phyloP scores from a whole-genome alignment of 495 filamentous ascomycete species.

The Polyplosphaeria fusca region DNA sequence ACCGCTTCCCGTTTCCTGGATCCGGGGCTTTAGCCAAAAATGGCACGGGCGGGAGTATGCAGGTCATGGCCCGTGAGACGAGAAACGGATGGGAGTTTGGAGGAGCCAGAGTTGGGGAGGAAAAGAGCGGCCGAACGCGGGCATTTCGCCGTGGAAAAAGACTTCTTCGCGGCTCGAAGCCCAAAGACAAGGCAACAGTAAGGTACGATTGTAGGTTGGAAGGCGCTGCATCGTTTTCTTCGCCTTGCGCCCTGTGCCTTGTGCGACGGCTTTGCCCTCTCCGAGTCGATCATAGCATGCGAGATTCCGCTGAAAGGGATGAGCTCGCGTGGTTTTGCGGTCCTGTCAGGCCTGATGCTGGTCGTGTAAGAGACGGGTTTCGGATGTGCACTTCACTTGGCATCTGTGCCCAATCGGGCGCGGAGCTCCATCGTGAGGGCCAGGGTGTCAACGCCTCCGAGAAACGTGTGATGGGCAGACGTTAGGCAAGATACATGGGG shows the following conservation, averaged over 20 bases:
- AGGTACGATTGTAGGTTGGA: no score
- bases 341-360: neutral
- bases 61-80: neutral
- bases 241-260: neutral
- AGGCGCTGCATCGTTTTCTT: neutral
- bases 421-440: no score
- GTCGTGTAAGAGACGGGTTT: constrained; percentile 16
- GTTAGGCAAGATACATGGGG: no score
- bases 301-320: neutral
- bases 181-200: no score
- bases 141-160: no score
- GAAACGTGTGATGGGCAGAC: no score
- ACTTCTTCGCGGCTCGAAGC: no score
- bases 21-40: neutral
- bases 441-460: no score
- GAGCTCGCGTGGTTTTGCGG: neutral
- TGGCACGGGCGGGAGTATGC: neutral
- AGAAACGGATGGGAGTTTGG: neutral
- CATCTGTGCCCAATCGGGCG: no score
- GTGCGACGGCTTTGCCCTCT: neutral
- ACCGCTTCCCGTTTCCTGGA: neutral
- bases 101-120: neutral
- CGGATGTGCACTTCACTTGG: constrained; percentile 4
- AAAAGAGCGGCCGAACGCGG: no score
- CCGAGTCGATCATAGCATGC: neutral